Conservation (phyloP, 305 asterid genomes). For the Salvia sclarea region DNA sequence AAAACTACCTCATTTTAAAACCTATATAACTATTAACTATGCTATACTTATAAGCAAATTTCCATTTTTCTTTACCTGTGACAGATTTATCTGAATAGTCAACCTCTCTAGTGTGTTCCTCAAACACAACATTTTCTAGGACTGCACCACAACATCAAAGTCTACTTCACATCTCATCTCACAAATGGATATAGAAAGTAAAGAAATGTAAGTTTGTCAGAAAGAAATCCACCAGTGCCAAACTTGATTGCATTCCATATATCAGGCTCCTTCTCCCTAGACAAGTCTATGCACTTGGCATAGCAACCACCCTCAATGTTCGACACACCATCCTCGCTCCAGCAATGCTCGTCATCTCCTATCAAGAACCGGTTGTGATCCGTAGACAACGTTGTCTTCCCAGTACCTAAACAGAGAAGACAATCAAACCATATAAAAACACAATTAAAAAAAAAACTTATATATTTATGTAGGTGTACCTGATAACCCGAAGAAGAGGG, state of each 20-base stretch:
- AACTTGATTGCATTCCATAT: constrained; percentile 96
- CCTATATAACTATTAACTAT: too few species aligned
- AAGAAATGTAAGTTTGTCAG: neutral
- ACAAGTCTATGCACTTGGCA: constrained; percentile 88
- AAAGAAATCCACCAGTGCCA: constrained; percentile 61
- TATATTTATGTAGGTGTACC: constrained; percentile 60
- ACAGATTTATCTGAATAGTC: constrained; percentile 88
- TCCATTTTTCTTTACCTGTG: constrained; percentile 46
- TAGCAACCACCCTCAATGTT: constrained; percentile 97
- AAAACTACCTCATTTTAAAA: too few species aligned
- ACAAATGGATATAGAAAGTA: neutral
- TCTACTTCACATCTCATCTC: neutral
- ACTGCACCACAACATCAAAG: constrained; percentile 43
- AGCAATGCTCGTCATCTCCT: constrained; percentile 97
- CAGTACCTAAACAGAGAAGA: constrained; percentile 60
- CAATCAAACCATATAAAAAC: constrained; percentile 24
- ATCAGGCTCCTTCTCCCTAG: constrained; percentile 95
- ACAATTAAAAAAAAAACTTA: too few species aligned
- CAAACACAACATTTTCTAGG: constrained; percentile 87
- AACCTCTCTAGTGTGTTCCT: constrained; percentile 85
- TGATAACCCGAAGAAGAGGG: constrained; percentile 86
- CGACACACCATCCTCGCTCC: constrained; percentile 91
- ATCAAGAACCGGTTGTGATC: constrained; percentile 81
- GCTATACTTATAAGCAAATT: neutral
- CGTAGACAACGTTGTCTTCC: constrained; percentile 88